Conservation (phyloP, 768 basidiomycete genomes). For the Brasilioporus rufonigricans region DNA sequence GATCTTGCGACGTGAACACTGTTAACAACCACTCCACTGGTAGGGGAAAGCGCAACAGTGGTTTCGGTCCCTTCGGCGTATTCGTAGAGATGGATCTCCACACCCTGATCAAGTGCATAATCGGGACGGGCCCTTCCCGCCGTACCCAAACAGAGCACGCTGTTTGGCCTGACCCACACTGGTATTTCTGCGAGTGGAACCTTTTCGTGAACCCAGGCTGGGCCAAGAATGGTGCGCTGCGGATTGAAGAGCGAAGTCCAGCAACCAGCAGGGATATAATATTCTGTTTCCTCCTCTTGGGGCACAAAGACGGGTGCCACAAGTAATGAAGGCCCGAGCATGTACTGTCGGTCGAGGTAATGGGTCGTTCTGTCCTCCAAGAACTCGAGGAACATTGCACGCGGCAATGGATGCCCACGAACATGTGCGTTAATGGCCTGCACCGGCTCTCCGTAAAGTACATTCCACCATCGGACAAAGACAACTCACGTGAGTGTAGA, state of each 20-base stretch:
- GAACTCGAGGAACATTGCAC: conserved; percentile 70
- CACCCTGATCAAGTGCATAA: conserved; percentile 35
- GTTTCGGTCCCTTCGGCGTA: conserved; percentile 40
- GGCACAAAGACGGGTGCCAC: conserved; percentile 63
- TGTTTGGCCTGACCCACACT: conserved; percentile 61
- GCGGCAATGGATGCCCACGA: conserved; percentile 55
- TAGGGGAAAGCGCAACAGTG: conserved; percentile 16
- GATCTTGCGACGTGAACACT: conserved; percentile 13
- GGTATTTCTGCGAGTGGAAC: conserved; percentile 65
- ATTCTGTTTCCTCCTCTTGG: conserved; percentile 51
- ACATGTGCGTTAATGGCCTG: conserved; percentile 52
- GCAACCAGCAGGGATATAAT: conserved; percentile 57
- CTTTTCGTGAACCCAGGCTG: conserved; percentile 58
- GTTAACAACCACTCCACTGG: conserved; percentile 2
- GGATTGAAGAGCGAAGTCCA: conserved; percentile 64
- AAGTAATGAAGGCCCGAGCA: conserved; percentile 57
- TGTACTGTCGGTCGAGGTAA: conserved; percentile 58
- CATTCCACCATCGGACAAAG: background rate
- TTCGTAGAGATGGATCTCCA: conserved; percentile 56
- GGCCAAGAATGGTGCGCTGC: conserved; percentile 52
- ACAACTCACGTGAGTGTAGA: conserved; percentile 51
- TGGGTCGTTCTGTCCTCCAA: conserved; percentile 57
- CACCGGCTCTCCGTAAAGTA: background rate
- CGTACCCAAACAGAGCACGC: conserved; percentile 39
- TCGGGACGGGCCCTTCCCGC: conserved; percentile 49